A percentile compares a stretch with the other conserved stretches of the same genome.
Conservation (phyloP, 441 rosid species). For the Euphorbia schlechtendalii region DNA sequence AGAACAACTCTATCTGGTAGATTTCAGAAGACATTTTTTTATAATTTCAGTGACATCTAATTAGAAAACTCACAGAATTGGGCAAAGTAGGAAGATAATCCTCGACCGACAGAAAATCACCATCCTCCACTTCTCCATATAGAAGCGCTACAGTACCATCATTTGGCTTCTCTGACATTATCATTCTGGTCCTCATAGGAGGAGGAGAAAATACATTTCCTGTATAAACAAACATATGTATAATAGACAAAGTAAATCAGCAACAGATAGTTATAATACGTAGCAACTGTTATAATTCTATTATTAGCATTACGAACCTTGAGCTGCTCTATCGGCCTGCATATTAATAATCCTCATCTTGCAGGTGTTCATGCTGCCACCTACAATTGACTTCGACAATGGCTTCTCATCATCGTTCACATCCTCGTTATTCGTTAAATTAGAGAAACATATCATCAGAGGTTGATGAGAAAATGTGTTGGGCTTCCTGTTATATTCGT, state of each 20-base stretch:
- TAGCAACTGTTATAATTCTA: conserved; percentile 18
- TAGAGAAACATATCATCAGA: conserved; percentile 34
- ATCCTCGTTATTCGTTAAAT: conserved; percentile 49
- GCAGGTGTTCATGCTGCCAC: conserved; percentile 74
- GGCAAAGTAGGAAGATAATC: conserved; percentile 74
- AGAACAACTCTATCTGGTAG: no score
- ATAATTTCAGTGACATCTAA: not conserved
- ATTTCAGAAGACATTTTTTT: not conserved
- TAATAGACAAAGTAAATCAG: conserved; percentile 12
- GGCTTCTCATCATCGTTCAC: conserved; percentile 49
- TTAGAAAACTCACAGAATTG: conserved; percentile 60
- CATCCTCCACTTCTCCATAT: conserved; percentile 77
- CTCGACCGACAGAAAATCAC: conserved; percentile 63
- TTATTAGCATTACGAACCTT: conserved; percentile 39
- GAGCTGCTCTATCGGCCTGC: conserved; percentile 49
- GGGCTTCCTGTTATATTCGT: conserved; percentile 38
- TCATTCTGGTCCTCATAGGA: conserved; percentile 44
- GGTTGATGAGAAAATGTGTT: conserved; percentile 34
- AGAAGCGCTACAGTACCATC: conserved; percentile 85
- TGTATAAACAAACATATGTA: conserved; percentile 25
- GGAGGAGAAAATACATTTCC: conserved; percentile 45
- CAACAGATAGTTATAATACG: conserved; percentile 14
- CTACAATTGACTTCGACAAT: conserved; percentile 70
- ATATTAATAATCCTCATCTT: conserved; percentile 60
- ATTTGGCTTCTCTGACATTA: conserved; percentile 70